These are phyloP conservation scores for Nevesoporus exiguus DNA, from an alignment of 768 basidiomycete genomes.

Conservation along the genomic window DNA sequence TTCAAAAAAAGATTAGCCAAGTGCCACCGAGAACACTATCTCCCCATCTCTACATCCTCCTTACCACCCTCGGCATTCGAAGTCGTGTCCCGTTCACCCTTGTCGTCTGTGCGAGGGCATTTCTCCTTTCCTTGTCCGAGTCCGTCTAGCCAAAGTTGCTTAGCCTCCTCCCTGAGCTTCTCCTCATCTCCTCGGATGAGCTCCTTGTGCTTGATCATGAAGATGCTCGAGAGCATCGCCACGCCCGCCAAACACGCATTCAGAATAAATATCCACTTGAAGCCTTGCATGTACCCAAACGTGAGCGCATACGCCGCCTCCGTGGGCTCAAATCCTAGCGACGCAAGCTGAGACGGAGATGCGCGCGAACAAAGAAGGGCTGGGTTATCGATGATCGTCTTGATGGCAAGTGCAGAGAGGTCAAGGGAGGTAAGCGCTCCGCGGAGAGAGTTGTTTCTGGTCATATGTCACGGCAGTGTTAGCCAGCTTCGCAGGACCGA, in stretches of 20 bases:
- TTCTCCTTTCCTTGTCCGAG: background rate
- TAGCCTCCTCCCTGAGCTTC: background rate
- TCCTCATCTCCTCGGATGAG: background rate
- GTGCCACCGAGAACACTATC: background rate
- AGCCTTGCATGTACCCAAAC: background rate
- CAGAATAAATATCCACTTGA: background rate
- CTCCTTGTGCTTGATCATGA: constrained; percentile 3
- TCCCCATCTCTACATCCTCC: background rate
- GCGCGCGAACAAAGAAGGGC: background rate
- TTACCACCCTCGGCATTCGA: background rate
- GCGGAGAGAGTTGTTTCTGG: background rate
- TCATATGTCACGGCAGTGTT: background rate
- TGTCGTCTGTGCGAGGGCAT: no score
- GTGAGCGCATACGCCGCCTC: background rate
- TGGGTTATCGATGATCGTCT: constrained; percentile 1
- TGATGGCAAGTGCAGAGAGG: background rate
- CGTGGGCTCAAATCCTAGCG: background rate
- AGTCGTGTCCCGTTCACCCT: background rate
- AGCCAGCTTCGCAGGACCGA: background rate
- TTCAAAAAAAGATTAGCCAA: no score
- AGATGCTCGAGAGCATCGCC: background rate
- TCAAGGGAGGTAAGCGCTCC: background rate
- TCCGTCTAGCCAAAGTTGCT: background rate
- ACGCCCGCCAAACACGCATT: background rate
- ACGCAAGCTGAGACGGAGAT: background rate